A percentile compares a stretch with the other conserved stretches of the same genome.
phyloP scores from a whole-genome alignment of 805 yeast genomes.

The Groenewaldozyma salmanticensis region DNA sequence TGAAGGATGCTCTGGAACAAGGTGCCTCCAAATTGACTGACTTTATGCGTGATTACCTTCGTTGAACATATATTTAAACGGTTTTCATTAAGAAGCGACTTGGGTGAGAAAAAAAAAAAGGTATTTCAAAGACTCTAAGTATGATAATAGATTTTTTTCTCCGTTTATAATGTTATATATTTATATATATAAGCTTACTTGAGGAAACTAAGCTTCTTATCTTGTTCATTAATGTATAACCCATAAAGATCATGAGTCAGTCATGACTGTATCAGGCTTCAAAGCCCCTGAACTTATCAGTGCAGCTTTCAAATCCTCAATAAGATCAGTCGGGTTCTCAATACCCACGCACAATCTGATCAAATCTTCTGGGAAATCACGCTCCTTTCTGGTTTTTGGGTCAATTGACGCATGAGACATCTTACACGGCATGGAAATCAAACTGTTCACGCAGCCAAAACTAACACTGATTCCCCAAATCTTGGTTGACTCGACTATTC shows the following conservation, averaged over 20 bases:
- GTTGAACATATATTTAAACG: conserved; percentile 22
- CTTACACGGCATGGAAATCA: conserved; percentile 87
- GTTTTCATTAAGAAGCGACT: no score
- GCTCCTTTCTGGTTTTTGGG: conserved; percentile 71
- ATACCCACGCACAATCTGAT: conserved; percentile 88
- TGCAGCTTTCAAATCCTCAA: conserved; percentile 69
- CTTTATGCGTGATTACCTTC: conserved; percentile 76
- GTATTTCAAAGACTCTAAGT: not conserved
- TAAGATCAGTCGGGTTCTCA: conserved; percentile 71
- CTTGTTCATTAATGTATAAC: no score
- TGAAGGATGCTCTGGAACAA: conserved; percentile 85
- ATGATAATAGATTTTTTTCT: not conserved
- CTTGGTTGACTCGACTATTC: conserved; percentile 64
- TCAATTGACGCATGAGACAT: conserved; percentile 98
- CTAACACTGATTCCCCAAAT: conserved; percentile 85
- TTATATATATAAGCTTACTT: no score
- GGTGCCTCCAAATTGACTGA: conserved; percentile 88
- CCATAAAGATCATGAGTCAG: not conserved
- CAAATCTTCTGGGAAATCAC: conserved; percentile 88
- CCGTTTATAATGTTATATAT: not conserved
- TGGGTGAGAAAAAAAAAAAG: not conserved
- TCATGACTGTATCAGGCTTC: conserved; percentile 1
- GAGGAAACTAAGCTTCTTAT: no score
- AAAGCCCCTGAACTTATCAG: conserved; percentile 28
- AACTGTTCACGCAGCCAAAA: conserved; percentile 88